phyloP scores from a whole-genome alignment of 140 eudicot species.

The Oenanthe javanica region DNA sequence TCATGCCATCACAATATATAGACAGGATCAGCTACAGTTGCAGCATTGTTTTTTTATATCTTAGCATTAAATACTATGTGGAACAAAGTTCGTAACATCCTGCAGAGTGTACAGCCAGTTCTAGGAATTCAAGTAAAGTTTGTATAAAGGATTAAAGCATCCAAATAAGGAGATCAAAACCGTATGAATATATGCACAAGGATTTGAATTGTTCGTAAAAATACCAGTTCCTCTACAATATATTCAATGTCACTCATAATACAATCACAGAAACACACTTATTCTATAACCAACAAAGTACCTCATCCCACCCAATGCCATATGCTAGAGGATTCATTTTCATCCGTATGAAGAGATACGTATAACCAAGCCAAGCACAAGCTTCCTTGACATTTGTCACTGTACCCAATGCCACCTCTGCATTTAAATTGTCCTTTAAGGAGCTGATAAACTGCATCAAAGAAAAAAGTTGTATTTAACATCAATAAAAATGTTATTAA shows the following conservation, averaged over 20 bases:
- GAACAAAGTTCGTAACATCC: neutral
- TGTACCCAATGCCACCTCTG: conserved; percentile 97
- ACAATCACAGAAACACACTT: neutral
- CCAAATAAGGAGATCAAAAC: neutral
- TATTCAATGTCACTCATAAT: neutral
- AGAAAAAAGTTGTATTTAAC: neutral
- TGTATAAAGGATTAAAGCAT: neutral
- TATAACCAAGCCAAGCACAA: conserved; percentile 99
- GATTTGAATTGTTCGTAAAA: neutral
- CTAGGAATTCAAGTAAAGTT: neutral
- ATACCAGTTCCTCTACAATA: neutral
- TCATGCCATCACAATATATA: no score
- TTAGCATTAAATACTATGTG: no score
- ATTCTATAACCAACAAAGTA: conserved; percentile 18
- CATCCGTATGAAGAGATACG: conserved; percentile 94
- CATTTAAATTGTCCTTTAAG: conserved; percentile 94
- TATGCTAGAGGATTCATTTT: conserved; percentile 97
- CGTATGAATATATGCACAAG: neutral
- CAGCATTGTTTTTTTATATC: no score
- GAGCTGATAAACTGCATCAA: conserved; percentile 82
- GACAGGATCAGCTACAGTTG: no score
- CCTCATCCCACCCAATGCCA: conserved; percentile 99
- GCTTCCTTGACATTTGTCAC: conserved; percentile 99
- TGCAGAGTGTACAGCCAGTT: neutral
- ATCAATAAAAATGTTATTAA: neutral